Conservation (phyloP, 371 early-diverging fungal species). For the Mucor piriformis region DNA sequence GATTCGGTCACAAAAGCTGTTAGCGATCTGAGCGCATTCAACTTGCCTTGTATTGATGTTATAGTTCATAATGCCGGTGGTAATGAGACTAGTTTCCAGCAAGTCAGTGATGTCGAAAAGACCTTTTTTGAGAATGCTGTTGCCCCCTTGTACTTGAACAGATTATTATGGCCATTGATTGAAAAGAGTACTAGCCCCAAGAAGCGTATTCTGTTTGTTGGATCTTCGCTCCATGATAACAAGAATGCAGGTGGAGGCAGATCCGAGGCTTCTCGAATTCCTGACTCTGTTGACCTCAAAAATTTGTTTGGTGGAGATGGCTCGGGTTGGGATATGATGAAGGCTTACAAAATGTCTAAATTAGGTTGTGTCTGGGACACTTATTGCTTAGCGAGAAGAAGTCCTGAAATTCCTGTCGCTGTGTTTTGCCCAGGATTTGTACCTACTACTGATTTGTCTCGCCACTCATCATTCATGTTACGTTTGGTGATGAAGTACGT, state of each 20-base stretch:
- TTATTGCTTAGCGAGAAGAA: conserved; percentile 16
- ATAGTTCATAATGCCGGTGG: conserved; percentile 44
- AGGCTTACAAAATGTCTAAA: conserved; percentile 47
- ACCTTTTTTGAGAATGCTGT: conserved; percentile 42
- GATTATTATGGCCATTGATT: conserved; percentile 25
- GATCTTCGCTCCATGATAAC: conserved; percentile 41
- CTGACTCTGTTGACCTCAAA: conserved; percentile 21
- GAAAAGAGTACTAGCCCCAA: conserved; percentile 18
- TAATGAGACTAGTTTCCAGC: conserved; percentile 8
- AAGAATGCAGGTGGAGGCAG: conserved; percentile 23
- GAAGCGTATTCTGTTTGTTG: conserved; percentile 37
- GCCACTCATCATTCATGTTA: conserved; percentile 22
- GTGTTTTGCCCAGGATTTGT: conserved; percentile 51
- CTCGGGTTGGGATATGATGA: conserved; percentile 31
- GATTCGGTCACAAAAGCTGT: conserved; percentile 30
- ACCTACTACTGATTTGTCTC: conserved; percentile 38
- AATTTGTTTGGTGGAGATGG: conserved; percentile 26
- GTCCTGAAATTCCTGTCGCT: conserved; percentile 15
- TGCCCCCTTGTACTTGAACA: conserved; percentile 39
- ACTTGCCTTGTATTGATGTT: conserved; percentile 27
- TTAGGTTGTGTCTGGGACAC: conserved; percentile 25
- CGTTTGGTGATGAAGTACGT: conserved; percentile 29
- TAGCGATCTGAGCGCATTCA: conserved; percentile 13
- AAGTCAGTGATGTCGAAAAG: conserved; percentile 23
- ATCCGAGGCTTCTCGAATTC: conserved; percentile 9